These are phyloP conservation scores for Globisporangium viniferum DNA, from an alignment of 352 stramenopile species.

Conservation along the genomic window DNA sequence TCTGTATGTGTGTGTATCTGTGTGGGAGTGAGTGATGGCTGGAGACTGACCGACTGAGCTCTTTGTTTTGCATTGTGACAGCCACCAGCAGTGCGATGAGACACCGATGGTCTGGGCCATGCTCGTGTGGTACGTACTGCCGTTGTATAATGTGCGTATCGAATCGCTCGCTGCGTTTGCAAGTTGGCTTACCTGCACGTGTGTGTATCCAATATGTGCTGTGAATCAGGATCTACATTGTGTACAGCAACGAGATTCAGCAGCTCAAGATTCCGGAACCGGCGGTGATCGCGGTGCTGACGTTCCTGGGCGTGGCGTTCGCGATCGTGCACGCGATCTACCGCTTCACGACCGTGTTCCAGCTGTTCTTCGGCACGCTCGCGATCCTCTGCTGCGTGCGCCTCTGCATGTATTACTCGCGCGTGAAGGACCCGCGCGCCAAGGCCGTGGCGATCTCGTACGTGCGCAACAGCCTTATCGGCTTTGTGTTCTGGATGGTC, in stretches of 20 bases:
- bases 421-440: conserved; percentile 51
- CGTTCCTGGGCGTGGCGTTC: conserved; percentile 56
- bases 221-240: conserved; percentile 65
- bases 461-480: conserved; percentile 56
- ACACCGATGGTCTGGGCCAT: conserved; percentile 86
- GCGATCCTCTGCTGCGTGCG: conserved; percentile 46
- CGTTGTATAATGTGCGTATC: neutral
- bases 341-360: conserved; percentile 74
- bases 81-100: conserved; percentile 79
- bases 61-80: conserved; percentile 6
- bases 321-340: conserved; percentile 73
- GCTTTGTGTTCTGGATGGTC: conserved; percentile 69
- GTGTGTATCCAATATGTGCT: conserved; percentile 1
- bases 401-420: conserved; percentile 57
- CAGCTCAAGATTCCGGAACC: conserved; percentile 38
- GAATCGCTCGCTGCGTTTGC: neutral
- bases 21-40: neutral
- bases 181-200: neutral
- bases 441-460: conserved; percentile 59
- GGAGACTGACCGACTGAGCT: neutral
- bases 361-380: conserved; percentile 70
- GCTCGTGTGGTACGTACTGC: conserved; percentile 44
- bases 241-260: conserved; percentile 73
- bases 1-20: neutral
- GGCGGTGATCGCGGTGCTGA: conserved; percentile 47